Evolutionary conservation across 176 grass and related monocot genomes (phyloP).

Genomic region (Secale cereale): DNA sequence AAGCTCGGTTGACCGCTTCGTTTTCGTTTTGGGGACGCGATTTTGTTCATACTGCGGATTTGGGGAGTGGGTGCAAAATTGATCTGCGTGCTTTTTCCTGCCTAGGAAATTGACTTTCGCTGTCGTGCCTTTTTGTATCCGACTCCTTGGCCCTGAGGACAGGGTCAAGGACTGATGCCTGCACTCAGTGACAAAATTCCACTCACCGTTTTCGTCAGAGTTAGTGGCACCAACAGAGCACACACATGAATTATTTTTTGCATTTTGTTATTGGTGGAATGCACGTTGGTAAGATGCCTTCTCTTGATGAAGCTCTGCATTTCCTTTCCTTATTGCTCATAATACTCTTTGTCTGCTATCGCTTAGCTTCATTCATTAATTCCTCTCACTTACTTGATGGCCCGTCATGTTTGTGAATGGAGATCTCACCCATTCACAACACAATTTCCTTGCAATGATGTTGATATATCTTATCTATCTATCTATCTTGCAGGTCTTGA

Average conservation of each 20-base stretch:
- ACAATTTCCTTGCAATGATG: not conserved
- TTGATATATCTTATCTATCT: not conserved
- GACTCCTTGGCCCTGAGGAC: not conserved
- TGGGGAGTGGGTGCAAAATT: not conserved
- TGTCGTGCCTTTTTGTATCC: constrained; percentile 1
- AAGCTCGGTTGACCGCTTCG: constrained; percentile 21
- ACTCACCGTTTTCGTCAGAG: not conserved
- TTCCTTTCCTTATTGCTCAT: not conserved
- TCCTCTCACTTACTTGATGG: not conserved
- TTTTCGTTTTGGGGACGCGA: not conserved
- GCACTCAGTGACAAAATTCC: constrained; percentile 1
- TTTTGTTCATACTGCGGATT: constrained; percentile 8
- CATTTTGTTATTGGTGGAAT: constrained; percentile 13
- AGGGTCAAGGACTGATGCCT: constrained; percentile 9
- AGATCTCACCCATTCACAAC: not conserved
- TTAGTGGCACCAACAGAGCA: not conserved
- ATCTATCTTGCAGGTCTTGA: not conserved
- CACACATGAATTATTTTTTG: not conserved
- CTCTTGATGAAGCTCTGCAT: not conserved
- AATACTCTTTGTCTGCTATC: not conserved
- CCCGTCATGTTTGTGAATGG: not conserved
- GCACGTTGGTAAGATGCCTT: not conserved
- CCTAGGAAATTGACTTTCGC: constrained; percentile 15
- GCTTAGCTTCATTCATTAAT: not conserved
- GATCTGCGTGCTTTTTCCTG: not conserved